Evolutionary conservation across 148 eudicot genomes (phyloP), one percentile per base, ranked within the genome.

Genomic region (Chenopodium quinoa): DNA sequence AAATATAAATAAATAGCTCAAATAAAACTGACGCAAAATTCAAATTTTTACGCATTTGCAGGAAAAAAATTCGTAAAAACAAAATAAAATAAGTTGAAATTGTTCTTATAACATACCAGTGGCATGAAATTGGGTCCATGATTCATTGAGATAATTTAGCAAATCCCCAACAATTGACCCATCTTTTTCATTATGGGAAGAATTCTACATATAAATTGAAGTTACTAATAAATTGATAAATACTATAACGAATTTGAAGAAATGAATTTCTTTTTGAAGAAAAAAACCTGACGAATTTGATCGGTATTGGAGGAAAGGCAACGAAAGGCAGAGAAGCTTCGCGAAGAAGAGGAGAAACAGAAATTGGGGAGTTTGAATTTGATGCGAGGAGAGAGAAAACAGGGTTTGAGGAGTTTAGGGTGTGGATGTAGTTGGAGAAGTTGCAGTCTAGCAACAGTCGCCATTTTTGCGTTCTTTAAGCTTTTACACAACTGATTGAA

Each of bases 81-180:
- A 17, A 60, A 60, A 60, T 60, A 0, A 4, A 44, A 69, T 4
- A 32, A 32, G 34, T 69, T 34, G 9, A 37, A 37, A 34, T 9
- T 11, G 0, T 16, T 34, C 22, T 7, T 58, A 27, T 23, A 12
- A 4, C 56, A 40, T 88, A 95, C 98, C 98, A 44, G 97, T 93
- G 76, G 98, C 98, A 79, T 95, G 98, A 90, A 95, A 95, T 32
- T 95, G 98, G 76, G 98, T 95, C 98, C 98, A 95, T 4, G 98
- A 93, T 81, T 95, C 98, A 80, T 95, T 93, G 82, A 95, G 98
- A 88, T 90, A 95, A 73, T 93, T 94, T 34, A 95, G 86, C 73
- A 95, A 88, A 82, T 89, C 97, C 69, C 97, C 94, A 73, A 93
- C 97, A 54, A 95, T 91, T 8, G 97, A 95, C 29, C 88, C 84